Base-by-base conservation (phyloP, 2,329 filamentous ascomycete genomes). In the Ophiocordyceps sinensis region DNA sequence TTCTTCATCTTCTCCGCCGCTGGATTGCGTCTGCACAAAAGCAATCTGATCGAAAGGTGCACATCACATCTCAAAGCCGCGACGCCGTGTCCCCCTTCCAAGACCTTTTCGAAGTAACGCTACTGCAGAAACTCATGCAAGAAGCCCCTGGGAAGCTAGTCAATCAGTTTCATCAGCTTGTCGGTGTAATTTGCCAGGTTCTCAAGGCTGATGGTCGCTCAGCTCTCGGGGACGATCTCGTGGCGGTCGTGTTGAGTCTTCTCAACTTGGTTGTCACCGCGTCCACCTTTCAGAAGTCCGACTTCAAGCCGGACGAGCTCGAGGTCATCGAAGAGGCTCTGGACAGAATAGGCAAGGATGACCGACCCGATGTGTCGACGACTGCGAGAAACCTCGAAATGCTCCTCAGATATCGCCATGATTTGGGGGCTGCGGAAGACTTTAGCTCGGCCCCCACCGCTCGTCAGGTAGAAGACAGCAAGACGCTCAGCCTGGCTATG, bases 41-140 rank as follows among this genome's bases (percentile, higher is more conserved):
- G 37, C 46, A 49, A 54, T 52, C 36, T 42, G 51, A 23, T 4
- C 41, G 44, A 3, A 49, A 45, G 8, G 53, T 52, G 42, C 52
- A 55, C n/a, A 45, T 54, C 5, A 43, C 53, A 4, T 43, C 62
- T 6, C 48, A 51, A 10, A 49, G 59, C 17, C 54, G 62, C 2
- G 49, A 59, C 4, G 41, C 51, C 1, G 50, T 55, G 2, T 66
- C 73, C 37, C 62, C 71, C 0, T 44, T 75, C 3, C 53, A 53
- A 5, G 64, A 67, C 4, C 59, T 86, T 1, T 57, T 71, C 6
- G 68, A 82, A 46, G 66, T 77, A 5, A 76, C 76, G 38, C 58
- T 84, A 1, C 64, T 85, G 8, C 77, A 83, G 50, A 71, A 69
- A 29, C 68, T 86, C 59, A 75, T 85, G 57, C 71, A 74, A 21